A percentile compares a stretch with the other conserved stretches of the same genome.
phyloP scores from a whole-genome alignment of 192 early-diverging fungal genomes.

The Linnemannia exigua region DNA sequence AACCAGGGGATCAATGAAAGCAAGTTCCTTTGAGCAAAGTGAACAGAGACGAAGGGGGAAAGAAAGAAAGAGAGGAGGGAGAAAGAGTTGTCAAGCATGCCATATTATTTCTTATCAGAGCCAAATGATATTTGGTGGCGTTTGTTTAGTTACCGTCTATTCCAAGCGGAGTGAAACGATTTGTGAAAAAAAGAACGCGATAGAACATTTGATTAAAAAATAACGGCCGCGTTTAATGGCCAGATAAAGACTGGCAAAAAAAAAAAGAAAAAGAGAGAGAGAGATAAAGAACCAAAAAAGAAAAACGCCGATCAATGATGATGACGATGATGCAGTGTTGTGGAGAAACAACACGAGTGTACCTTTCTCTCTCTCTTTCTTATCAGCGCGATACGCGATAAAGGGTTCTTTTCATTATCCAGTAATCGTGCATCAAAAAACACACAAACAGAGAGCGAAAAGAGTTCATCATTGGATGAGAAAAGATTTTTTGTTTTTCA shows the following conservation, averaged over 20 bases:
- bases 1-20: too few relatives aligned
- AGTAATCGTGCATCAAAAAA: neutral
- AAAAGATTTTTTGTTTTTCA: neutral
- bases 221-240: neutral
- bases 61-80: neutral
- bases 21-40: neutral
- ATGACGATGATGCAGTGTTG: neutral
- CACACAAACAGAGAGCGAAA: neutral
- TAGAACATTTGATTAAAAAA: conserved; percentile 5
- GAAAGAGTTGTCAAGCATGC: neutral
- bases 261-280: neutral
- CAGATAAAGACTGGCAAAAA: neutral
- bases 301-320: neutral
- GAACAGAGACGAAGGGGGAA: neutral
- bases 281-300: neutral
- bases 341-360: neutral
- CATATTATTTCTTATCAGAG: neutral
- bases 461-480: neutral
- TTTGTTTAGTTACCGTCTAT: neutral
- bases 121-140: neutral
- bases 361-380: neutral
- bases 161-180: too few relatives aligned
- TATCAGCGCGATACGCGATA: conserved; percentile 9
- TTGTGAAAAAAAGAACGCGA: neutral
- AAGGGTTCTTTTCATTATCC: neutral